Percentiles rank a stretch among this genome's conserved stretches.
These are phyloP conservation scores for Sphagnum tenellum DNA, from an alignment of 225 moss, liverwort and hornwort species.

Conservation along the genomic window DNA sequence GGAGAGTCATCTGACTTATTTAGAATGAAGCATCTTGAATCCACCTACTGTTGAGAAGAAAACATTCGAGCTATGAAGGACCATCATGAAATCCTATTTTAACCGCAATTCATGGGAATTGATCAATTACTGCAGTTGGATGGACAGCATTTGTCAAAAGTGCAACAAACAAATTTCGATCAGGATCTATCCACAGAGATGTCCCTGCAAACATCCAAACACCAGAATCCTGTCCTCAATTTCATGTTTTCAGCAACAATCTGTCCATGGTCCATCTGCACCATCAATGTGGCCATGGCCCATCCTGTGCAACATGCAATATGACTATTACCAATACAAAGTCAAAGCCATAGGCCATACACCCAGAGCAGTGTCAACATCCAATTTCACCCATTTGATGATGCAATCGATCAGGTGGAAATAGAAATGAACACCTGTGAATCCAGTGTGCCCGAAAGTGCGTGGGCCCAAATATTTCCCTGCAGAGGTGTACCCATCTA, in stretches of 20 bases:
- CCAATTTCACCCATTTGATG: neutral
- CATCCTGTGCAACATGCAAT: too few species aligned
- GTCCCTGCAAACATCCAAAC: constrained; percentile 29
- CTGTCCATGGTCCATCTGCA: too few species aligned
- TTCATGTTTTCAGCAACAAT: too few species aligned
- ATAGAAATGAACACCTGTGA: constrained; percentile 35
- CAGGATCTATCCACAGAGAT: constrained; percentile 75
- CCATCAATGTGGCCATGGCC: too few species aligned
- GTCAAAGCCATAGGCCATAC: too few species aligned
- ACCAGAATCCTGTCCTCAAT: too few species aligned
- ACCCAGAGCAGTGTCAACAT: neutral
- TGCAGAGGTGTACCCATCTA: constrained; percentile 67
- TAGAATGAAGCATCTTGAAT: too few species aligned
- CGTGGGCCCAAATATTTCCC: constrained; percentile 57
- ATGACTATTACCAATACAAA: too few species aligned
- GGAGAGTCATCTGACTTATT: too few species aligned
- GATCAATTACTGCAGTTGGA: constrained; percentile 45
- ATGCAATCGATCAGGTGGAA: neutral
- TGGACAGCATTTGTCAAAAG: constrained; percentile 69
- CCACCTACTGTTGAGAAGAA: too few species aligned
- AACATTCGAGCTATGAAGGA: too few species aligned
- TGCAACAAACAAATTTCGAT: constrained; percentile 66
- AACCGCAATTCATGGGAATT: neutral
- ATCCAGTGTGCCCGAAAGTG: constrained; percentile 79
- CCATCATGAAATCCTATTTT: too few species aligned